These are phyloP conservation scores for Lepiota subincarnata DNA, from an alignment of 768 basidiomycete species.

Conservation along the genomic window DNA sequence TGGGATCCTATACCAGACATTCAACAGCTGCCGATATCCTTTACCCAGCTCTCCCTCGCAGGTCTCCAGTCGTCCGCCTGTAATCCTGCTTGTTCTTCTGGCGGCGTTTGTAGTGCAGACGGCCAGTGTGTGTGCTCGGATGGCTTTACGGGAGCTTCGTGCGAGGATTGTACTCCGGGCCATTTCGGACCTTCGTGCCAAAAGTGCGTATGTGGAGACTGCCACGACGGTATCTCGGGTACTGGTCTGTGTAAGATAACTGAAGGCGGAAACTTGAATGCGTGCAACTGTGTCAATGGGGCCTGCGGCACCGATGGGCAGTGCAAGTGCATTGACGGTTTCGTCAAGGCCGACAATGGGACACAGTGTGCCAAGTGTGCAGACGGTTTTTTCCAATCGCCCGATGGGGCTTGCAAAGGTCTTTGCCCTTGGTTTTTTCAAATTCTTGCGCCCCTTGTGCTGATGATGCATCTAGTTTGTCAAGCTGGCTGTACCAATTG, in stretches of 20 bases:
- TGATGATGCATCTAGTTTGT: constrained; percentile 53
- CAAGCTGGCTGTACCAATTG: constrained; percentile 71
- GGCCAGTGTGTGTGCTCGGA: constrained; percentile 67
- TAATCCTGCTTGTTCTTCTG: constrained; percentile 62
- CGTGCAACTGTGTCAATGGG: constrained; percentile 79
- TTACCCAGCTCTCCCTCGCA: constrained; percentile 42
- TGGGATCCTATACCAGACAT: constrained; percentile 81
- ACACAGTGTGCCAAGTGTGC: constrained; percentile 74
- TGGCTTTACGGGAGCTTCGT: constrained; percentile 72
- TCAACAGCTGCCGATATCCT: constrained; percentile 55
- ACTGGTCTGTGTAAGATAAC: constrained; percentile 58
- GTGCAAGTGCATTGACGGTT: constrained; percentile 75
- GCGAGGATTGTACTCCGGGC: constrained; percentile 66
- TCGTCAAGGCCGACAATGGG: constrained; percentile 63
- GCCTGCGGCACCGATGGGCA: constrained; percentile 62
- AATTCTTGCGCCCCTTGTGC: not conserved
- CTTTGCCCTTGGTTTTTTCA: constrained; percentile 31
- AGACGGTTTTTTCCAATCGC: constrained; percentile 67
- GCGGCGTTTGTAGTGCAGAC: constrained; percentile 54
- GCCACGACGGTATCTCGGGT: constrained; percentile 76
- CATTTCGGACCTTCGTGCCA: constrained; percentile 71
- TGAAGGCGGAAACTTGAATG: not conserved
- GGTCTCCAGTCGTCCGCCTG: constrained; percentile 74
- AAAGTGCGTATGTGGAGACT: constrained; percentile 64
- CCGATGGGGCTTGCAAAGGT: constrained; percentile 75